Conservation (phyloP, 495 filamentous ascomycete species). For the Glutinoglossum americanum region DNA sequence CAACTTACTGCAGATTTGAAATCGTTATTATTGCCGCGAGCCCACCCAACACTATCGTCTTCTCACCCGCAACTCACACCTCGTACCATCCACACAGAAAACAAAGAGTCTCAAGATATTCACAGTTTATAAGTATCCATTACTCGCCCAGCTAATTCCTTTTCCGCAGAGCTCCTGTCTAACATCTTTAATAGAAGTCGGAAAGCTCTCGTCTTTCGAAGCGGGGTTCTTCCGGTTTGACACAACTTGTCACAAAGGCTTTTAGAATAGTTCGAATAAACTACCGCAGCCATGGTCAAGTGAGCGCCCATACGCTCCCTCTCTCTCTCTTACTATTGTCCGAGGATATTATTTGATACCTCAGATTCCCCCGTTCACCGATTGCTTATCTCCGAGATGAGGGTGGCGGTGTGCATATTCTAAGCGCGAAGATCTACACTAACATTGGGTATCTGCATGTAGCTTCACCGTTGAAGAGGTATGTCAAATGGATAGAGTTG, state of each 20-base stretch:
- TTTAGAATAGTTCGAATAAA: slow-evolving; percentile 28
- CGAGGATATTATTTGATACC: background rate
- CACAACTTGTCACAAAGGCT: slow-evolving; percentile 8
- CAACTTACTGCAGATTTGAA: background rate
- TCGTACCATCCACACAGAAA: background rate
- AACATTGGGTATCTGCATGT: slow-evolving; percentile 11
- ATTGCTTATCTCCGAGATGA: background rate
- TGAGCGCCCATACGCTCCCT: slow-evolving; percentile 38
- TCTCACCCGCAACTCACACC: background rate
- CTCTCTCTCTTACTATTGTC: background rate
- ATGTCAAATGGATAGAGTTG: slow-evolving; percentile 10
- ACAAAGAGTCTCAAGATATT: background rate
- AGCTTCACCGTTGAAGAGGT: slow-evolving; percentile 99
- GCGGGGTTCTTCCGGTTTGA: slow-evolving; percentile 9
- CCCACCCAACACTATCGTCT: background rate
- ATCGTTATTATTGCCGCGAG: background rate
- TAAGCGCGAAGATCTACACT: background rate
- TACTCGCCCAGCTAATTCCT: background rate
- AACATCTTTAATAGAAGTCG: background rate
- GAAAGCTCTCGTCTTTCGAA: slow-evolving; percentile 23
- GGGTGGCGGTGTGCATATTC: background rate
- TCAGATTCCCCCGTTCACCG: too few species aligned
- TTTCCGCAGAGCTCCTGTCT: background rate
- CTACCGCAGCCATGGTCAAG: slow-evolving; percentile 98
- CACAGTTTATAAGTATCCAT: background rate